A percentile compares a stretch with the other conserved stretches of the same genome.
Evolutionary conservation across 2,329 filamentous ascomycete species (phyloP).

Genomic region (Colletotrichum trifolii): DNA sequence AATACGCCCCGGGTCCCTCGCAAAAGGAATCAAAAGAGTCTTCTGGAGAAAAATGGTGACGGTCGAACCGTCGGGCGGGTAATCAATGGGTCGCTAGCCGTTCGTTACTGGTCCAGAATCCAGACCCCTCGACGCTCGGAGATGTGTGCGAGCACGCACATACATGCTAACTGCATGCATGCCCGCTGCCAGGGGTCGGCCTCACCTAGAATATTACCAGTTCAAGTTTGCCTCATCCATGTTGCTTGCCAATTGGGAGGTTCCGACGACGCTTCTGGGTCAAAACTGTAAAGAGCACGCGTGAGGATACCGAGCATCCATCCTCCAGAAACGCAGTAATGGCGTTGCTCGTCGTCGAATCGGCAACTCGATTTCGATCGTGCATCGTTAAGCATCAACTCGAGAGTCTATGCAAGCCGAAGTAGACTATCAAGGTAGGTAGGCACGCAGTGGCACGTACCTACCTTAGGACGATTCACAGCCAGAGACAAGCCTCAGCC

Average conservation of each 20-base stretch:
- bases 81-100: constrained; percentile 10
- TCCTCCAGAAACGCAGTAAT: too few species aligned
- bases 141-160: not conserved
- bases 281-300: too few species aligned
- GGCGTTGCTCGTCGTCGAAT: not conserved
- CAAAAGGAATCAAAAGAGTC: not conserved
- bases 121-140: not conserved
- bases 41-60: not conserved
- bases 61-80: constrained; percentile 12
- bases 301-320: too few species aligned
- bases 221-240: constrained; percentile 26
- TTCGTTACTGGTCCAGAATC: constrained; percentile 12
- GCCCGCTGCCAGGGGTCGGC: constrained; percentile 13
- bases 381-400: constrained; percentile 7
- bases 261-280: not conserved
- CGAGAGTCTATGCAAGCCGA: constrained; percentile 12
- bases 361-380: not conserved
- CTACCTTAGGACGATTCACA: not conserved
- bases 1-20: constrained; percentile 24
- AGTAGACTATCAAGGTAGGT: not conserved
- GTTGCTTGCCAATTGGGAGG: constrained; percentile 6
- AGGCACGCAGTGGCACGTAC: too few species aligned
- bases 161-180: constrained; percentile 14
- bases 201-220: constrained; percentile 19
- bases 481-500: not conserved